Percentiles rank a stretch among this genome's conserved stretches.
Evolutionary conservation across 176 grass and related monocot genomes (phyloP).

Genomic region (Panicum miliaceum): DNA sequence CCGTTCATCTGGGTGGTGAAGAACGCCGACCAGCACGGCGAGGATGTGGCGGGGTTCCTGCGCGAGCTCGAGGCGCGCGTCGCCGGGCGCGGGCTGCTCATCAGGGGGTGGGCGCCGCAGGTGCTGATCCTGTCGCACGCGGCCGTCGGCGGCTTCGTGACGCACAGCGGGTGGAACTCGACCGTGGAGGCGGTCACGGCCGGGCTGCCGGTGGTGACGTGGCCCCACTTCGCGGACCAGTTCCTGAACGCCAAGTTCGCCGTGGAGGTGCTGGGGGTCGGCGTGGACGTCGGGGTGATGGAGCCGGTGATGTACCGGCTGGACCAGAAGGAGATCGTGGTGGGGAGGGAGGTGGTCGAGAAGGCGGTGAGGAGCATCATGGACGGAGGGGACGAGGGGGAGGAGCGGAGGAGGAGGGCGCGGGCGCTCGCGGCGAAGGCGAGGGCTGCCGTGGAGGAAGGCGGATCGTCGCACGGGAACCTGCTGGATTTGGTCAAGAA

Average conservation of each 20-base stretch:
- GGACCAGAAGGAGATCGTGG: conserved; percentile 17
- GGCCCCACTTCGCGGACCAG: conserved; percentile 66
- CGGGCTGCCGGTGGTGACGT: conserved; percentile 56
- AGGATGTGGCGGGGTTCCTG: not conserved
- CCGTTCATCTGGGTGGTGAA: conserved; percentile 65
- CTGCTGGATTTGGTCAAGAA: conserved; percentile 34
- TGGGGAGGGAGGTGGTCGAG: conserved; percentile 19
- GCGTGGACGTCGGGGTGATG: conserved; percentile 49
- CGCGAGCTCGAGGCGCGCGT: conserved; percentile 20
- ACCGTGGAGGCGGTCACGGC: conserved; percentile 56
- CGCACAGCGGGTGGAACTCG: conserved; percentile 98
- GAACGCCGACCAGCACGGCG: conserved; percentile 27
- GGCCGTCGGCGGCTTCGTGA: conserved; percentile 61
- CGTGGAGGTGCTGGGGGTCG: conserved; percentile 66
- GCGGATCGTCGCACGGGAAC: conserved; percentile 40
- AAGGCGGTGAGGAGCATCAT: conserved; percentile 42
- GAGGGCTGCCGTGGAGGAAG: conserved; percentile 15
- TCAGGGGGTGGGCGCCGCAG: conserved; percentile 71
- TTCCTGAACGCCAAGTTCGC: conserved; percentile 78
- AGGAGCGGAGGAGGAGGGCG: conserved; percentile 48
- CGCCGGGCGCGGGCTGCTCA: conserved; percentile 43
- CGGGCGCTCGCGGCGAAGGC: conserved; percentile 7
- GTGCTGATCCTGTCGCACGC: conserved; percentile 64
- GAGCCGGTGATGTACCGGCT: conserved; percentile 8
- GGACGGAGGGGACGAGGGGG: conserved; percentile 43